Conservation (phyloP, 1,284 basidiomycete genomes). For the Cryptococcus sp. region DNA sequence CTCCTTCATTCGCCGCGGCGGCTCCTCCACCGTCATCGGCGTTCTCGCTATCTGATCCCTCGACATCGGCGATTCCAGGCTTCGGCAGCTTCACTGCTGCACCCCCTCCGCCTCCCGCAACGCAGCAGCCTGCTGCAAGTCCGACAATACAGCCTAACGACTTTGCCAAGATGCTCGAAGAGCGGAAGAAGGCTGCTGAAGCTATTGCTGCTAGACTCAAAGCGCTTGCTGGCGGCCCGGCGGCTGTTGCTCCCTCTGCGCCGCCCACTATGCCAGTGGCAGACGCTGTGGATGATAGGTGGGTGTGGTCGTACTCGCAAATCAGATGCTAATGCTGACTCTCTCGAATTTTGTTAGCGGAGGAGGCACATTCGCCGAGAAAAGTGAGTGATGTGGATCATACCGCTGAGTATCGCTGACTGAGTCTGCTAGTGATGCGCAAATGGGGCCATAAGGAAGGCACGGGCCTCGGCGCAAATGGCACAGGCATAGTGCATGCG, state of each 20-base stretch:
- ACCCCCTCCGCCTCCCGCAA: neutral
- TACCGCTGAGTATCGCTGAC: constrained; percentile 71
- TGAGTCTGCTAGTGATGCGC: constrained; percentile 42
- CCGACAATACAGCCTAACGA: constrained; percentile 15
- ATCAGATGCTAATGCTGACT: neutral
- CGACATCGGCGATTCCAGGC: constrained; percentile 16
- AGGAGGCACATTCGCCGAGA: constrained; percentile 45
- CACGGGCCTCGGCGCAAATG: constrained; percentile 80
- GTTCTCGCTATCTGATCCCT: neutral
- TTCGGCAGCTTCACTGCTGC: constrained; percentile 3
- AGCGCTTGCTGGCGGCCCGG: constrained; percentile 20
- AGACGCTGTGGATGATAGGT: constrained; percentile 11
- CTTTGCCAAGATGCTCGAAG: constrained; percentile 49
- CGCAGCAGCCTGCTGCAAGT: constrained; percentile 1
- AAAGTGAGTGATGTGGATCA: constrained; percentile 36
- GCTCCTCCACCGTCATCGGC: constrained; percentile 5
- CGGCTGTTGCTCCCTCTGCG: constrained; percentile 9
- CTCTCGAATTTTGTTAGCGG: constrained; percentile 2
- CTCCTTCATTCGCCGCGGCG: constrained; percentile 5
- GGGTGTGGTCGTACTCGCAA: constrained; percentile 15
- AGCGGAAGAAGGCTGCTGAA: constrained; percentile 70
- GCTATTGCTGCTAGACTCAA: constrained; percentile 63
- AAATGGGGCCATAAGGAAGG: constrained; percentile 95
- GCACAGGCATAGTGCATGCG: constrained; percentile 82
- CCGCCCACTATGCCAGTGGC: neutral